These are phyloP conservation scores for Volvox africanus DNA, from an alignment of 139 green algal genomes.

Conservation along the genomic window DNA sequence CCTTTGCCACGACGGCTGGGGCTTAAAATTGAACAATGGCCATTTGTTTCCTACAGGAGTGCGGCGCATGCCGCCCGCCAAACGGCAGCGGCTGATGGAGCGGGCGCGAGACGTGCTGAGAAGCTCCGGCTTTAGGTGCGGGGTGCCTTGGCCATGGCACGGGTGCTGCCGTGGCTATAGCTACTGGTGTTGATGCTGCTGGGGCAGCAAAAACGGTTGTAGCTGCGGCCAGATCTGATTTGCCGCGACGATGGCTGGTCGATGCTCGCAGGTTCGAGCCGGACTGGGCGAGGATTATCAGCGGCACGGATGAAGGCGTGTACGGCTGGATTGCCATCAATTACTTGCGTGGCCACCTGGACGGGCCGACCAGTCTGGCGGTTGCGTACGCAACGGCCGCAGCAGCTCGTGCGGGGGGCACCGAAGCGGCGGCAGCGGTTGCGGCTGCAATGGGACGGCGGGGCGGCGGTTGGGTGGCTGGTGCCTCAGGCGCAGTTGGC, in stretches of 20 bases:
- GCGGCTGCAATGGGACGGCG: not conserved
- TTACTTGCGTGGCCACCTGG: conserved; percentile 67
- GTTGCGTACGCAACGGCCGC: not conserved
- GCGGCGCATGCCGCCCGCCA: conserved; percentile 63
- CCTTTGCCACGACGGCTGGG: too few species aligned
- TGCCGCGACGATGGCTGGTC: not conserved
- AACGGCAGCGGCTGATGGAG: conserved; percentile 60
- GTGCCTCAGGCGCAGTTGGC: not conserved
- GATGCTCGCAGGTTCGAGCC: conserved; percentile 70
- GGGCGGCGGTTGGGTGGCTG: not conserved
- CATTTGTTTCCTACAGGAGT: conserved; percentile 60
- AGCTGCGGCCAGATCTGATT: not conserved
- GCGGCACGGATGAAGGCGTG: conserved; percentile 84
- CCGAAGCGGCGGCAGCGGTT: not conserved
- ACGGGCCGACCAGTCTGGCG: not conserved
- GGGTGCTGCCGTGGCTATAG: too few species aligned
- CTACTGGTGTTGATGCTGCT: too few species aligned
- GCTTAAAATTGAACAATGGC: too few species aligned
- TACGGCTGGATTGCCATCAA: conserved; percentile 91
- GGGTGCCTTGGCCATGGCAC: too few species aligned
- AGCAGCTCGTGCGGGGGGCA: not conserved
- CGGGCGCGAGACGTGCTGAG: conserved; percentile 53
- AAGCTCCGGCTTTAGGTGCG: conserved; percentile 61
- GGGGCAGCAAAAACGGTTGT: not conserved
- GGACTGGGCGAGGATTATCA: conserved; percentile 84